Evolutionary conservation across 495 filamentous ascomycete genomes (phyloP).

Genomic region (Hypoxylon cercidicola): DNA sequence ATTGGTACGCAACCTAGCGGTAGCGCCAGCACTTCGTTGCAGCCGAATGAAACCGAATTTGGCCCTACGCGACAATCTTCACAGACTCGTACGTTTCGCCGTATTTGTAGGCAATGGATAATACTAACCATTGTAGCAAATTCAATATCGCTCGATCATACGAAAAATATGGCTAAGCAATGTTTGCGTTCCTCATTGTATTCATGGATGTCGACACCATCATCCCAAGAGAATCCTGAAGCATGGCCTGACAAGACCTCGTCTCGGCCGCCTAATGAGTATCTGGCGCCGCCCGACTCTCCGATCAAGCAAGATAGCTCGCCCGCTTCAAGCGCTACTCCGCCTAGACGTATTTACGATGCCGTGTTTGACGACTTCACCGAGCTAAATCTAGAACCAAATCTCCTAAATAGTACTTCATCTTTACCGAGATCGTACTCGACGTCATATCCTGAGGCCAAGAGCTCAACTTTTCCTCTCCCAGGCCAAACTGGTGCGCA

Average conservation of each 20-base stretch:
- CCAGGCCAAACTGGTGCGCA: constrained; percentile 7
- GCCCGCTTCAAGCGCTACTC: constrained; percentile 32
- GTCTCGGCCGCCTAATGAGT: constrained; percentile 32
- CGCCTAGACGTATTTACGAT: constrained; percentile 37
- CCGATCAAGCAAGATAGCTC: constrained; percentile 34
- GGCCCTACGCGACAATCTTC: constrained; percentile 19
- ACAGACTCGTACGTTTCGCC: constrained; percentile 33
- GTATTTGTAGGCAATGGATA: constrained; percentile 3
- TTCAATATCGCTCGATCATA: constrained; percentile 43
- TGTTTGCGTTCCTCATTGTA: constrained; percentile 42
- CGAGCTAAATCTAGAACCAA: constrained; percentile 44
- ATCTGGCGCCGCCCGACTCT: constrained; percentile 23
- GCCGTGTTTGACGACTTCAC: constrained; percentile 41
- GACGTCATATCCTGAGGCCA: constrained; percentile 52
- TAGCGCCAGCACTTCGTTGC: constrained; percentile 11
- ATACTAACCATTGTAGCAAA: constrained; percentile 37
- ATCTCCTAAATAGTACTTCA: constrained; percentile 40
- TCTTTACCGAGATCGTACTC: constrained; percentile 49
- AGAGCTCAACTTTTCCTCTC: constrained; percentile 34
- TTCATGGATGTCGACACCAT: constrained; percentile 26
- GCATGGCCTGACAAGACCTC: constrained; percentile 14
- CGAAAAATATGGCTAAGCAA: constrained; percentile 36
- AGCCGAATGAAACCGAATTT: constrained; percentile 23
- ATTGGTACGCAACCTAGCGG: constrained; percentile 26
- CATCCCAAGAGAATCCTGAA: constrained; percentile 16